A percentile compares a stretch with the other conserved stretches of the same genome.
These are phyloP conservation scores for Vigna nakashimae DNA, from an alignment of 306 rosid genomes.

Conservation along the genomic window DNA sequence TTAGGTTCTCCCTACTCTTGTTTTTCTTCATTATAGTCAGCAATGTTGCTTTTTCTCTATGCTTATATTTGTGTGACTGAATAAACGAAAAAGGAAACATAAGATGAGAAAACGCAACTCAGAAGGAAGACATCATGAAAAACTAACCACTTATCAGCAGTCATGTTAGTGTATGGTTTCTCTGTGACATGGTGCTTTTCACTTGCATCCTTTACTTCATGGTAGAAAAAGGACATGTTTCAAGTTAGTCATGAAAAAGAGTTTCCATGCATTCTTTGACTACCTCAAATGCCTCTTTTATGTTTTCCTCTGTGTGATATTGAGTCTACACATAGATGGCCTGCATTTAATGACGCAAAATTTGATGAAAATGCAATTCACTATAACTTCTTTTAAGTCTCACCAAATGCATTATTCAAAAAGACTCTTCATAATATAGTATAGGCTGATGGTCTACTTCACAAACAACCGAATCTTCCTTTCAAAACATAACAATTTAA, in stretches of 20 bases:
- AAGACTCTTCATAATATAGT: background rate
- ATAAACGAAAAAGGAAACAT: background rate
- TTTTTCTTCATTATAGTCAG: background rate
- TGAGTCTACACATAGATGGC: background rate
- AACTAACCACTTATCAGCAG: background rate
- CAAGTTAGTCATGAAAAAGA: conserved; percentile 10
- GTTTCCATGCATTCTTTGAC: background rate
- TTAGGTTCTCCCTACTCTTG: background rate
- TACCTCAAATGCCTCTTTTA: background rate
- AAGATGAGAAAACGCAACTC: background rate
- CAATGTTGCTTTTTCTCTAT: background rate
- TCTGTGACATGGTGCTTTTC: background rate
- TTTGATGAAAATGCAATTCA: conserved; percentile 6
- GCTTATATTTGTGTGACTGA: background rate
- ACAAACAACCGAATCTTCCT: conserved; percentile 4
- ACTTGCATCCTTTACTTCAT: conserved; percentile 1
- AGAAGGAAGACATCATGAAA: background rate
- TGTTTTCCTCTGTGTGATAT: background rate
- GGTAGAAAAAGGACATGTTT: background rate
- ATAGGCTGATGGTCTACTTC: background rate
- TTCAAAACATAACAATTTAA: conserved; percentile 15
- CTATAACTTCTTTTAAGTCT: background rate
- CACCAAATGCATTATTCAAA: conserved; percentile 7
- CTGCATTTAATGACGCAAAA: conserved; percentile 8
- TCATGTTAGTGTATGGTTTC: background rate